Evolutionary conservation across 1,284 basidiomycete genomes (phyloP), one percentile per base, ranked within the genome.

Genomic region (Trametes sp.): DNA sequence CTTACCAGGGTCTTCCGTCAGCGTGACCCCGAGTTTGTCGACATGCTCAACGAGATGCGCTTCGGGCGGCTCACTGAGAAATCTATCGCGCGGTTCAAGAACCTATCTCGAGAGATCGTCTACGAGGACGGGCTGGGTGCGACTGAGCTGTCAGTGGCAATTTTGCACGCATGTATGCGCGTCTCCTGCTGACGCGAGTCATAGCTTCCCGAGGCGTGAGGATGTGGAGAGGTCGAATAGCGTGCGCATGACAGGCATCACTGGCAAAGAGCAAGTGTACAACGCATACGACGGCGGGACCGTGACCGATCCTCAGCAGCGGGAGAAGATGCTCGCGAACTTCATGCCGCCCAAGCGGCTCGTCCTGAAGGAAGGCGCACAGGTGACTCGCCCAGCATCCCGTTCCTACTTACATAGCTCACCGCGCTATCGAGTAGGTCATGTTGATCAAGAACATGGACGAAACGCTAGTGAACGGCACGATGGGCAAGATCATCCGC

Each of bases 11-110:
- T 92, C 28, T 92, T 91, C 76, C 82, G 84, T 38, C 84, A 86
- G 80, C 84, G 82, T 65, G 89, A 90, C 64, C 83, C 87, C 78
- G 94, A 83, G 24, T 96, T 98, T 73, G 86, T 96, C 59, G 83
- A 92, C 73, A 94, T 97, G 89, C 82, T 98, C 50, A 96, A 95
- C 74, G 92, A 94, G 71, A 95, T 97, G 93, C 87, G 95, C 23
- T 94, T 92, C 66, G 95, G 95, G 4, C 75, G 73, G n/a, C 77
- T 96, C 57, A 80, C 85, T 8, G 65, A 75, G 8, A 73, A 77
- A 6, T 90, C 90, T 0, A 84, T 90, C 58, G 61, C 74, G 6
- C 83, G 80, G 26, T 95, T 96, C 79, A 81, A 79, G 58, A 72
- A 76, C 1, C 79, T 97, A 8, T 80, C 83, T 3, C 82, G 93